These are phyloP conservation scores for Solanum appendiculatum DNA, from an alignment of 257 asterid species.

Conservation along the genomic window DNA sequence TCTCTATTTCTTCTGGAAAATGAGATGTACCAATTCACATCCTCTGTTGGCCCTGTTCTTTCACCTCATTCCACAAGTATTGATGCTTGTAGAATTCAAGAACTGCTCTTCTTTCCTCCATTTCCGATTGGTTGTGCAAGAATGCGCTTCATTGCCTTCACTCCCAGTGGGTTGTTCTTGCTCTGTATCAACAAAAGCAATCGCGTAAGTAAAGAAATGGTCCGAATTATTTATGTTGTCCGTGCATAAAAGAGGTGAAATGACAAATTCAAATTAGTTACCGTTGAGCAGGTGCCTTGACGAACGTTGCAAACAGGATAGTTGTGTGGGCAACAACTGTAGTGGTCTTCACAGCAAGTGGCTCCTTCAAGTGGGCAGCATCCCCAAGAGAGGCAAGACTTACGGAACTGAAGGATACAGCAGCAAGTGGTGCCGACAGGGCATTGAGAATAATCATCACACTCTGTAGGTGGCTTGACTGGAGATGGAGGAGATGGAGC, in stretches of 20 bases:
- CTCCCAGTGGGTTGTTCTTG: slow-evolving; percentile 56
- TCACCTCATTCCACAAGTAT: neutral
- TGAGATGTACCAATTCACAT: neutral
- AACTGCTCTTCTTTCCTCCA: slow-evolving; percentile 30
- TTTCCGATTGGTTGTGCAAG: slow-evolving; percentile 40
- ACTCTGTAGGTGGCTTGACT: slow-evolving; percentile 21
- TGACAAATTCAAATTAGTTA: slow-evolving; percentile 1
- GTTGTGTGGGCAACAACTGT: slow-evolving; percentile 61
- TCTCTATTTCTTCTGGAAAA: neutral
- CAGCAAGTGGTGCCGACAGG: slow-evolving; percentile 49
- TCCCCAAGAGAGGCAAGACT: slow-evolving; percentile 50
- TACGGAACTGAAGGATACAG: slow-evolving; percentile 26
- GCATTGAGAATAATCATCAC: slow-evolving; percentile 38
- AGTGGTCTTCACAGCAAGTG: slow-evolving; percentile 55
- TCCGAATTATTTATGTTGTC: neutral
- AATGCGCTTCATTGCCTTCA: slow-evolving; percentile 57
- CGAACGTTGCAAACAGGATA: slow-evolving; percentile 46
- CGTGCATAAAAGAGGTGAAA: neutral
- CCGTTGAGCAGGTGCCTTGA: slow-evolving; percentile 45
- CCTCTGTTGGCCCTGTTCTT: neutral
- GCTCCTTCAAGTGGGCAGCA: slow-evolving; percentile 64
- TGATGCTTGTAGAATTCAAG: slow-evolving; percentile 4
- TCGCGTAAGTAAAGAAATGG: neutral
- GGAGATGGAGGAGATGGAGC: slow-evolving; percentile 65
- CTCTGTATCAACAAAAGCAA: slow-evolving; percentile 28